These are phyloP conservation scores for Syncephalastrum sp. DNA, from an alignment of 371 early-diverging fungal genomes.

Conservation along the genomic window DNA sequence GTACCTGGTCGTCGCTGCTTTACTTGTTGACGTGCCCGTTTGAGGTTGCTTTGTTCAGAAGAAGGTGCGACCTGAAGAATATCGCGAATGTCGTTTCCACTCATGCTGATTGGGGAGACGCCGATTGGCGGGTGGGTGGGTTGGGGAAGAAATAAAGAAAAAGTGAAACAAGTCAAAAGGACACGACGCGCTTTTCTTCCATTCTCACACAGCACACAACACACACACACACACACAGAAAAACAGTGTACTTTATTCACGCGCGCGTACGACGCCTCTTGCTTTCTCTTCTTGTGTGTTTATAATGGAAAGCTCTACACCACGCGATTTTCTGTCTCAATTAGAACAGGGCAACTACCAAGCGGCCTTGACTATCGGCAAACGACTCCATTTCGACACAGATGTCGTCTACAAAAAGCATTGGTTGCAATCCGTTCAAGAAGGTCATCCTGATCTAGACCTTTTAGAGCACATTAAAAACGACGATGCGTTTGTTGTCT, in stretches of 20 bases:
- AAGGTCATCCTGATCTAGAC: slow-evolving; percentile 36
- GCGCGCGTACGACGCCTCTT: neutral
- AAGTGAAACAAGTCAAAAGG: too few species aligned
- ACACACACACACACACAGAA: neutral
- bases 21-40: slow-evolving; percentile 30
- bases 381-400: slow-evolving; percentile 52
- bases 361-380: slow-evolving; percentile 64
- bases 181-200: too few species aligned
- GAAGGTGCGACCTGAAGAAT: slow-evolving; percentile 58
- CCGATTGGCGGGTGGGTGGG: neutral
- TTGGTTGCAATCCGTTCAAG: slow-evolving; percentile 40
- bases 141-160: too few species aligned
- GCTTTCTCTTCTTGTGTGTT: neutral
- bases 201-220: neutral
- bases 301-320: slow-evolving; percentile 34
- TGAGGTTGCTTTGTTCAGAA: slow-evolving; percentile 28
- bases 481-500: slow-evolving; percentile 67
- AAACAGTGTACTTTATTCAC: neutral
- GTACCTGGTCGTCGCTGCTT: slow-evolving; percentile 55
- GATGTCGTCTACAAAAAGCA: slow-evolving; percentile 66
- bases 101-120: slow-evolving; percentile 40
- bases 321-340: slow-evolving; percentile 36
- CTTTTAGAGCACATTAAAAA: slow-evolving; percentile 48
- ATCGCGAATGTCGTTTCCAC: slow-evolving; percentile 66
- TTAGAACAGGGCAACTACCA: slow-evolving; percentile 54